Conservation (phyloP, 805 yeast species). For the Saccharomycodes ludwigii region DNA sequence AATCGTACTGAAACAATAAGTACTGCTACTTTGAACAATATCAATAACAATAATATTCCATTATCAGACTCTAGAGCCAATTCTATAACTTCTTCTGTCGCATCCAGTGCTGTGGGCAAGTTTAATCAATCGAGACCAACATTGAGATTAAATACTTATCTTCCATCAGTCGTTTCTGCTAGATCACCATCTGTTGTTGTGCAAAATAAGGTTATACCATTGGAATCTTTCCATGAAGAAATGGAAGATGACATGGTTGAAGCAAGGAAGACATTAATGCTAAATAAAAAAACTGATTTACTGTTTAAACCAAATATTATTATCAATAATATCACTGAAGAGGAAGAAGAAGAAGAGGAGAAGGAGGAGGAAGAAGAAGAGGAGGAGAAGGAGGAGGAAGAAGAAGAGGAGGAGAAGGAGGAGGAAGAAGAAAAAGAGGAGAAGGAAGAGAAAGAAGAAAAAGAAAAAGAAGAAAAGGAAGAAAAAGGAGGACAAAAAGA, state of each 20-base stretch:
- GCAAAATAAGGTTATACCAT: slow-evolving; percentile 22
- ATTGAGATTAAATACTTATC: slow-evolving; percentile 18
- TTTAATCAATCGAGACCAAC: slow-evolving; percentile 5
- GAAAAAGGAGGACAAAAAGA: no score
- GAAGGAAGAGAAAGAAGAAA: not conserved
- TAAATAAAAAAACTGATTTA: slow-evolving; percentile 7
- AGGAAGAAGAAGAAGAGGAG: slow-evolving; percentile 3
- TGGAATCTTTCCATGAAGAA: slow-evolving; percentile 19
- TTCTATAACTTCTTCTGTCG: no score
- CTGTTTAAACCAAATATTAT: not conserved
- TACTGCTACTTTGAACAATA: slow-evolving; percentile 1
- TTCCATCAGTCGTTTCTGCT: slow-evolving; percentile 16
- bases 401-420: slow-evolving; percentile 2
- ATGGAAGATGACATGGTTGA: slow-evolving; percentile 10
- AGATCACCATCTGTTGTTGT: slow-evolving; percentile 25
- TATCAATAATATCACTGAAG: slow-evolving; percentile 1
- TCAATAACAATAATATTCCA: slow-evolving; percentile 2
- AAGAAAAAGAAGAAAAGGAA: not conserved
- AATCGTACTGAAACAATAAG: slow-evolving; percentile 1
- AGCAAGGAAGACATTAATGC: slow-evolving; percentile 14
- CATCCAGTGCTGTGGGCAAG: no score
- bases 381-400: slow-evolving; percentile 5
- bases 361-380: slow-evolving; percentile 1
- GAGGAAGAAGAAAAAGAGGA: slow-evolving; percentile 1
- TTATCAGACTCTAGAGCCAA: not conserved